Conservation (phyloP, 208 protist genomes). For the Acanthamoeba healyi region DNA sequence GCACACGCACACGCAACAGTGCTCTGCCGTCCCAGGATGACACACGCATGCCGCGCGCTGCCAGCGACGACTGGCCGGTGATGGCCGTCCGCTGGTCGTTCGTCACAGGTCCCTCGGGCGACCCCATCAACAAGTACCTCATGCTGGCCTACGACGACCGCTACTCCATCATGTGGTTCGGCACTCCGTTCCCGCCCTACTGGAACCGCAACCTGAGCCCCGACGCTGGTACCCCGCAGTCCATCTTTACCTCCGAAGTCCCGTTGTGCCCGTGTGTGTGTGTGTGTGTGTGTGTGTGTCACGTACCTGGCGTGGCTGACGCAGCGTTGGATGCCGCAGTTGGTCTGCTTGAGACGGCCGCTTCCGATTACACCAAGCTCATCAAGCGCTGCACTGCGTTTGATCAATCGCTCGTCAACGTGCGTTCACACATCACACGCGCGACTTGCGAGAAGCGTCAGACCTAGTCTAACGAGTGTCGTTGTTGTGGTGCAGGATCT, state of each 20-base stretch:
- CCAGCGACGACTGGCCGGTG: conserved; percentile 63
- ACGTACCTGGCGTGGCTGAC: not conserved
- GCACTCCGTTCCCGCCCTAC: conserved; percentile 72
- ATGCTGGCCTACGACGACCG: conserved; percentile 73
- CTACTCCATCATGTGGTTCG: conserved; percentile 77
- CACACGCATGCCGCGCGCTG: conserved; percentile 66
- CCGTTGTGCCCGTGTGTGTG: not conserved
- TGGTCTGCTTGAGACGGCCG: not conserved
- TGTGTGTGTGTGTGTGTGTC: not conserved
- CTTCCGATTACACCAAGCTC: not conserved
- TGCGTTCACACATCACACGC: not conserved
- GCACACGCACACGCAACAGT: not conserved
- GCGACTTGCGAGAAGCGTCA: too few species aligned
- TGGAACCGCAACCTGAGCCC: conserved; percentile 63
- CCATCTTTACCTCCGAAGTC: too few species aligned
- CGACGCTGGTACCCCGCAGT: not conserved
- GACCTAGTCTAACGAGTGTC: not conserved
- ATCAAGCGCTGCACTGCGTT: not conserved
- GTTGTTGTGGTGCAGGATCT: not conserved
- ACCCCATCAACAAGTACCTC: not conserved
- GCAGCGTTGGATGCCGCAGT: not conserved
- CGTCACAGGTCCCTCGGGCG: not conserved
- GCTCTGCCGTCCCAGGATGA: conserved; percentile 38
- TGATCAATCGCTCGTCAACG: not conserved
- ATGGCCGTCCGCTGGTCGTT: conserved; percentile 23